These are phyloP conservation scores for Bryum argenteum DNA, from an alignment of 225 moss, liverwort and hornwort genomes.

Conservation along the genomic window DNA sequence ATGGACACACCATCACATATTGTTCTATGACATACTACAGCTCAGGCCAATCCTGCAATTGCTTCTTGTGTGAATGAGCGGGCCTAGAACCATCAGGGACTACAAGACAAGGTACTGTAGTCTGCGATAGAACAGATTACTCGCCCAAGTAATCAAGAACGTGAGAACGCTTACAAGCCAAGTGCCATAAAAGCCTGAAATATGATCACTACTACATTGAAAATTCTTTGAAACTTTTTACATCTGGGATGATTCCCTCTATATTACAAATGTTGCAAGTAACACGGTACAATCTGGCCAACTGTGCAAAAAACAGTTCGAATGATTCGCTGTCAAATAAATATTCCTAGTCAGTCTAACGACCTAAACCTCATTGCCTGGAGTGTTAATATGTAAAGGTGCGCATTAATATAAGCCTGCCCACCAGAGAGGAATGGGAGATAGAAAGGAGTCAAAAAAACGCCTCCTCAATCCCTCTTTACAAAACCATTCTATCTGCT, in stretches of 20 bases:
- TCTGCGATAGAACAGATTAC: too few species aligned
- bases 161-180: not conserved
- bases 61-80: too few species aligned
- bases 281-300: conserved; percentile 21
- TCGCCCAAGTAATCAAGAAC: too few species aligned
- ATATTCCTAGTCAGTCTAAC: conserved; percentile 13
- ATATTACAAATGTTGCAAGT: conserved; percentile 28
- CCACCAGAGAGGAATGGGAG: conserved; percentile 16
- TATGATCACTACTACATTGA: conserved; percentile 1
- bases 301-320: conserved; percentile 22
- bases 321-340: conserved; percentile 16
- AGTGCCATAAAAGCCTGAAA: not conserved
- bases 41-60: too few species aligned
- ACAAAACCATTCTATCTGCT: conserved; percentile 13
- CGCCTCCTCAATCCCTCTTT: conserved; percentile 20
- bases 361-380: conserved; percentile 5
- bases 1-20: too few species aligned
- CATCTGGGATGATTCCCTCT: conserved; percentile 27
- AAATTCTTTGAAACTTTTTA: conserved; percentile 27
- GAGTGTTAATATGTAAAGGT: conserved; percentile 3
- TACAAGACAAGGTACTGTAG: too few species aligned
- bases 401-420: not conserved
- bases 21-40: too few species aligned
- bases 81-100: too few species aligned
- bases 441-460: not conserved